Evolutionary conservation across 2,329 filamentous ascomycete species (phyloP), one percentile per base, ranked within the genome.

Genomic region (Aureobasidium sp.): DNA sequence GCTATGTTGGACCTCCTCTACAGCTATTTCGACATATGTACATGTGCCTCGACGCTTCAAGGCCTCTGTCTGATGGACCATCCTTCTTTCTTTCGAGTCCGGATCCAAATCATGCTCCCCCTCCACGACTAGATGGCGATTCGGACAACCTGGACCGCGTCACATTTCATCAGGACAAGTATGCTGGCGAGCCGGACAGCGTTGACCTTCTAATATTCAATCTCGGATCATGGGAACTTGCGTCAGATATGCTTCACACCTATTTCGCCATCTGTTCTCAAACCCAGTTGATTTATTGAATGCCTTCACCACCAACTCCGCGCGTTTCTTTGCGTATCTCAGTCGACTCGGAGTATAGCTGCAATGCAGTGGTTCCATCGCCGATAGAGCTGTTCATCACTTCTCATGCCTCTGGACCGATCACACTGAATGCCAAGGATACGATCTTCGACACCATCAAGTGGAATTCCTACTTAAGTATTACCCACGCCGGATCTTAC

Each of bases 231-330:
- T 56, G 55, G 55, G 55, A 59, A 10, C 42, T 59, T 33, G 42
- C 29, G 1, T 25, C 27, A 59, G 55, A 59, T 36, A 59, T 59
- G 55, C 55, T 59, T 25, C 55, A 59, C 29, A 59, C 55, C 18
- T 47, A 47, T 25, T 47, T 27, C 25, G 20, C 40, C 25, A 4
- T 59, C 8, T 25, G 42, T 20, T 36, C 40, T 1, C 25, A 59
- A 23, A 38, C 25, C 7, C 25, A 45, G 25, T 58, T 16, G 18
- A 27, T 29, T 16, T 25, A 16, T 29, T 36, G 33, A 16, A 33
- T 23, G 6, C 40, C 40, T 23, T n/a, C 29, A n/a, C 50, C 20
- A 20, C 20, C 29, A 11, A 36, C 16, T 50, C 50, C 50, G 1
- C 20, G 50, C 25, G 9, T 53, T 7, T 53, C 50, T 13, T 8